Evolutionary conservation across 2,329 filamentous ascomycete genomes (phyloP).

Genomic region (Sporothrix inflata): DNA sequence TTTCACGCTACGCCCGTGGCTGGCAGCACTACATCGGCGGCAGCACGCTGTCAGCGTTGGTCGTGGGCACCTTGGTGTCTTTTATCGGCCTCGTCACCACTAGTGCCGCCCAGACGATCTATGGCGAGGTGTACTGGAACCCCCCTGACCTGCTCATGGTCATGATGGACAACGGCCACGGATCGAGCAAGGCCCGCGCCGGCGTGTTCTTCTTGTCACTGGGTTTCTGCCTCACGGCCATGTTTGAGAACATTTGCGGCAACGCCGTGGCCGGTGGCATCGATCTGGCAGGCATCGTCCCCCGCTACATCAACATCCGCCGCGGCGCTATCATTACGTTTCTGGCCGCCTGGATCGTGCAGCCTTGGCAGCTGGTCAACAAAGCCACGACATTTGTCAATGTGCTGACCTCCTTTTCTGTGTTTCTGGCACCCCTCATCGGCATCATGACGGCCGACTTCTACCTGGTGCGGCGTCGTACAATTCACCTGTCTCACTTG

Average conservation of each 20-base stretch:
- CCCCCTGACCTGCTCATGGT: constrained; percentile 47
- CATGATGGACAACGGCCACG: constrained; percentile 42
- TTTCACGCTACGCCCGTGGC: constrained; percentile 48
- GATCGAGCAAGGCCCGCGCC: constrained; percentile 43
- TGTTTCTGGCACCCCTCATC: constrained; percentile 32
- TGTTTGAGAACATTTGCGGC: constrained; percentile 51
- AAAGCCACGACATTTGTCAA: constrained; percentile 51
- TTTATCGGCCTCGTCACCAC: constrained; percentile 46
- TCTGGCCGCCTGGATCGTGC: constrained; percentile 49
- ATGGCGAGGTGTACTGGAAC: constrained; percentile 47
- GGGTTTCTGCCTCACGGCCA: constrained; percentile 49
- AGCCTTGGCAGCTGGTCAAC: constrained; percentile 56
- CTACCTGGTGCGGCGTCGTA: constrained; percentile 41
- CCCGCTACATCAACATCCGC: constrained; percentile 59
- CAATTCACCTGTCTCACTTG: constrained; percentile 41
- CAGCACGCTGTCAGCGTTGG: constrained; percentile 35
- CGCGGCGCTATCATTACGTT: constrained; percentile 55
- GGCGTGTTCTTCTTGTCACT: constrained; percentile 51
- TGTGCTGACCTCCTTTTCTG: constrained; percentile 48
- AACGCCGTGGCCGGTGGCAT: constrained; percentile 58
- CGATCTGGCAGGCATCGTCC: constrained; percentile 57
- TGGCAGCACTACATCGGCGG: constrained; percentile 51
- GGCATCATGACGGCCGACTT: constrained; percentile 33
- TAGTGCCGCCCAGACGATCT: constrained; percentile 38
- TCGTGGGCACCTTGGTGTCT: constrained; percentile 46